These are phyloP conservation scores for Apiotrichum akiyoshidainum DNA, from an alignment of 1,284 basidiomycete species.

Conservation along the genomic window DNA sequence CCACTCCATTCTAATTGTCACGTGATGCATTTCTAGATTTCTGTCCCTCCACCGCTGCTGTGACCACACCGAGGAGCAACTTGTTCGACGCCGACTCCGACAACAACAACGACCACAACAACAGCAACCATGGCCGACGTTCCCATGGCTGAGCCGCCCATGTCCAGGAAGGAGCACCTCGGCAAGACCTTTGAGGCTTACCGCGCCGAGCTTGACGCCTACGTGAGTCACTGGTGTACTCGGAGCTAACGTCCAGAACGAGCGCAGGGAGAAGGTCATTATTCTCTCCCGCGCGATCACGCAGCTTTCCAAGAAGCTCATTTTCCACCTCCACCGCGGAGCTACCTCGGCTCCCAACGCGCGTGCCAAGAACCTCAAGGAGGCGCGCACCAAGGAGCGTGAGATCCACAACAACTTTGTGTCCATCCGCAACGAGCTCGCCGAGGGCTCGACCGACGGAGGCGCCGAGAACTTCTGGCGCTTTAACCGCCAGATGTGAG, in stretches of 20 bases:
- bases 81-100: not conserved
- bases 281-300: slow-evolving; percentile 71
- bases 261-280: slow-evolving; percentile 49
- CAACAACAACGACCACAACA: not conserved
- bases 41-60: too few relatives aligned
- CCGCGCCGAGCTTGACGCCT: slow-evolving; percentile 42
- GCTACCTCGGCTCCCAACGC: slow-evolving; percentile 47
- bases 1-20: too few relatives aligned
- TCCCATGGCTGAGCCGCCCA: slow-evolving; percentile 16
- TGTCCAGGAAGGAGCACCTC: slow-evolving; percentile 37
- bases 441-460: slow-evolving; percentile 51
- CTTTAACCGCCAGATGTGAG: slow-evolving; percentile 71
- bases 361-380: slow-evolving; percentile 44
- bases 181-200: slow-evolving; percentile 43
- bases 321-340: slow-evolving; percentile 86
- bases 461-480: slow-evolving; percentile 63
- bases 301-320: slow-evolving; percentile 87
- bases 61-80: not conserved
- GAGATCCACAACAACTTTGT: slow-evolving; percentile 69
- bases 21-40: too few relatives aligned
- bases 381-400: slow-evolving; percentile 64
- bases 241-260: slow-evolving; percentile 37
- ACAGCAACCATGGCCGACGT: slow-evolving; percentile 23
- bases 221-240: slow-evolving; percentile 29
- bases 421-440: slow-evolving; percentile 62